These are phyloP conservation scores for Epichloe coenophiala DNA, from an alignment of 2,329 filamentous ascomycete genomes.

Conservation along the genomic window DNA sequence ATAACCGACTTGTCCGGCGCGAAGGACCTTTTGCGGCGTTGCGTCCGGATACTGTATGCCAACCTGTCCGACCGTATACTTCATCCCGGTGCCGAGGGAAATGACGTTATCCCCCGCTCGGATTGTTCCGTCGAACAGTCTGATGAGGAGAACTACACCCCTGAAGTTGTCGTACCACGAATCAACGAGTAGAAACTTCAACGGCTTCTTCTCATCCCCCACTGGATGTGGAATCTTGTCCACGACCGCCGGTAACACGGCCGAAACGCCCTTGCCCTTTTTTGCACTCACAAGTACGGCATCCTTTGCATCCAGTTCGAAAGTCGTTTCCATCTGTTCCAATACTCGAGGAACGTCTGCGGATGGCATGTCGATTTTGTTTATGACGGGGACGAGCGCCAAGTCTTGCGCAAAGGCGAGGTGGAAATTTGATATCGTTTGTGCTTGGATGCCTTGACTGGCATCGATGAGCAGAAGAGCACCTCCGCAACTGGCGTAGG, in stretches of 20 bases:
- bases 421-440: conserved; percentile 98
- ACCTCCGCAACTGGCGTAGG: conserved; percentile 91
- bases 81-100: conserved; percentile 76
- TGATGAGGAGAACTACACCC: conserved; percentile 83
- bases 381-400: conserved; percentile 78
- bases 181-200: conserved; percentile 82
- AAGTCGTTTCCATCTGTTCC: conserved; percentile 71
- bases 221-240: conserved; percentile 69
- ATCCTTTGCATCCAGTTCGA: conserved; percentile 70
- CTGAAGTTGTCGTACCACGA: conserved; percentile 98
- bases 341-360: conserved; percentile 79
- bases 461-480: conserved; percentile 89
- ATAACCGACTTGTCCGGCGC: conserved; percentile 91
- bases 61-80: conserved; percentile 90
- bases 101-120: conserved; percentile 72
- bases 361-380: conserved; percentile 88
- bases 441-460: conserved; percentile 90
- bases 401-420: conserved; percentile 88
- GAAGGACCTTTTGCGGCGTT: conserved; percentile 64
- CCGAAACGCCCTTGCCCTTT: conserved; percentile 75
- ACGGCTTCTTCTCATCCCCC: conserved; percentile 57
- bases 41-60: conserved; percentile 91
- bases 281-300: conserved; percentile 74
- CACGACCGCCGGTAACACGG: conserved; percentile 74
- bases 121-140: conserved; percentile 80